Evolutionary conservation across 345 rosid genomes (phyloP), one percentile per base, ranked within the genome.

Genomic region (Eucalyptus urophylla): DNA sequence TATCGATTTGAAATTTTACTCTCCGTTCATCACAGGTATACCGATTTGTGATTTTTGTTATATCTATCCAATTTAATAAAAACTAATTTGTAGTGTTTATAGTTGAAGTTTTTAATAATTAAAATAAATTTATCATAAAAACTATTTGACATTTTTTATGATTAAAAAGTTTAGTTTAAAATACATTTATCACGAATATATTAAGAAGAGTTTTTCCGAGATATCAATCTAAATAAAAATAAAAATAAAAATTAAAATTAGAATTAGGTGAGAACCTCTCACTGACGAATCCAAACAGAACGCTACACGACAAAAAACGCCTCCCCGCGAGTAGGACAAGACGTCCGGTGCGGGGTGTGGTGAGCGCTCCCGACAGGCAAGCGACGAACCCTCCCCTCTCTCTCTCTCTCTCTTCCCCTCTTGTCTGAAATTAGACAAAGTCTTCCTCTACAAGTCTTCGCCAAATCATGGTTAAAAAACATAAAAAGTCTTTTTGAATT

Each of bases 1-100:
- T 19, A 19, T 53, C 4, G 2, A 53, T 53, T 0, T 53, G 24
- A 53, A 1, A 53, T 53, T 53, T 7, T 53, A 19, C 24, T 7
- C 0, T 53, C 0, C 1, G 2, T 7, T 17, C 0, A 1, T 51
- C 4, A 51, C 1, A 17, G 17, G 0, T 51, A 3, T 51, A 7
- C 0, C 0, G 0, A 0, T 17, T 53, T 53, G 5, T 53, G 25
- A 53, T 53, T 53, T 53, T 53, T 8, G 5, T 53, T 0, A 53
- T 21, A 53, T 53, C 0, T 53, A 21, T 50, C 0, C 0, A 21
- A 53, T 53, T 53, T 53, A 21, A 53, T 53, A 21, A 4, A 53
- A 53, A 21, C 11, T 53, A 53, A 2, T 53, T 19, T 53, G 11
- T 21, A 50, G 7, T 5, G 6, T 43, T 43, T 43, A 43, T 43